Conservation (phyloP, 2,329 filamentous ascomycete species). For the Cytospora mali region DNA sequence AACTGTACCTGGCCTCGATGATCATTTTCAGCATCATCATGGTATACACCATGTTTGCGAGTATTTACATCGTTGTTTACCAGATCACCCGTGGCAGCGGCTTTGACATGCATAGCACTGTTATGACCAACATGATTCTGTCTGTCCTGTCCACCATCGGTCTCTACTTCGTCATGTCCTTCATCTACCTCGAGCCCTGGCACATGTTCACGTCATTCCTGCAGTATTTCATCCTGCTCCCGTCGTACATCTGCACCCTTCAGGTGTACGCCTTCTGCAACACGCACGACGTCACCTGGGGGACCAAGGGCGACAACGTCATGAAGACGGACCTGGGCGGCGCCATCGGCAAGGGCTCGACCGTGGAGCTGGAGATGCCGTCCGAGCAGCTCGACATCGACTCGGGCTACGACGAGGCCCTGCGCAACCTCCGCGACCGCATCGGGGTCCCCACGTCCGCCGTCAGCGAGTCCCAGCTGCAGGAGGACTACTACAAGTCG, state of each 20-base stretch:
- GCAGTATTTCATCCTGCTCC: conserved; percentile 92
- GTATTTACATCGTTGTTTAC: conserved; percentile 84
- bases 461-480: conserved; percentile 76
- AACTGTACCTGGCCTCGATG: conserved; percentile 86
- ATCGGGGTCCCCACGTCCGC: conserved; percentile 72
- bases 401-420: conserved; percentile 92
- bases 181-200: conserved; percentile 97
- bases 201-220: conserved; percentile 93
- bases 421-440: conserved; percentile 92
- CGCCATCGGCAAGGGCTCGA: conserved; percentile 74
- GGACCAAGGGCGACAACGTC: conserved; percentile 97
- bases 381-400: conserved; percentile 98
- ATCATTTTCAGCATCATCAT: conserved; percentile 92
- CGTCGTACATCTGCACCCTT: conserved; percentile 92
- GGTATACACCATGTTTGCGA: conserved; percentile 90
- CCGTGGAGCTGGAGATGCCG: conserved; percentile 96
- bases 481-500: conserved; percentile 98
- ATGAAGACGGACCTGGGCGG: conserved; percentile 89
- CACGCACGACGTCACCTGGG: conserved; percentile 98
- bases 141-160: conserved; percentile 87
- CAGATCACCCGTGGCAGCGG: conserved; percentile 64
- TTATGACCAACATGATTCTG: conserved; percentile 94
- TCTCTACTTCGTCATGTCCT: conserved; percentile 93
- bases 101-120: conserved; percentile 74
- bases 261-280: conserved; percentile 99